Base-by-base conservation (phyloP, 371 early-diverging fungal species). In the Capillidium heterosporum region DNA sequence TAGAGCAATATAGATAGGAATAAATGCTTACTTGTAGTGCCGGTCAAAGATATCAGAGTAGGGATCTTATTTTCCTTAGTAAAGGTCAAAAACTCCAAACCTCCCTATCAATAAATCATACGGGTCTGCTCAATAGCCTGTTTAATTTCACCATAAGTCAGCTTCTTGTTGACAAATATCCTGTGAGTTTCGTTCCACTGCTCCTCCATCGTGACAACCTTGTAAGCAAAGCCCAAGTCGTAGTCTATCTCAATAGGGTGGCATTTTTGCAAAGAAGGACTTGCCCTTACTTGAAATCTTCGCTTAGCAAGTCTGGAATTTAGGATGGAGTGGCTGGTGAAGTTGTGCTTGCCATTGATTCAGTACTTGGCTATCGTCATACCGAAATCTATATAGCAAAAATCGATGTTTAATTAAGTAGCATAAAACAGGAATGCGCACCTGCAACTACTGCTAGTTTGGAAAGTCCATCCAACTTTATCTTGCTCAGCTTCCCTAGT, bases 11-110 rank as follows among this genome's bases (percentile, higher is more conserved):
- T 40, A 26, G 26, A 59, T 11, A 48, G 17, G 27, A 60, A 57
- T 3, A 31, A 13, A 28, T 32, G 71, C 68, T 71, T 59, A 65
- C 63, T 46, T 7, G 65, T 75, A 47, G 84, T 68, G 19, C 85
- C 87, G 1, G 87, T 85, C 0, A 80, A 80, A 57, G 84, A 84
- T 0, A 87, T 77, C 7, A 87, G 61, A 29, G 84, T 71, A 0
- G 85, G 85, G 1, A 84, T 57, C 1, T 65, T 49, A 1, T 56
- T 39, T 1, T 61, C 61, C 7, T 61, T 60, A 43, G 74, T 75
- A 11, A 54, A 4, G 0, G 57, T 42, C n/a, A 83, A 51, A 0
- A 84, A 69, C 15, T 65, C 60, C 1, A 69, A 60, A 0, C 76
- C 40, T 0, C 73, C 70, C 5, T 61, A 63, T 31, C 87, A 66